Evolutionary conservation across 2,329 filamentous ascomycete genomes (phyloP), one percentile per base, ranked within the genome.

Genomic region (Parascedosporium putredinis): DNA sequence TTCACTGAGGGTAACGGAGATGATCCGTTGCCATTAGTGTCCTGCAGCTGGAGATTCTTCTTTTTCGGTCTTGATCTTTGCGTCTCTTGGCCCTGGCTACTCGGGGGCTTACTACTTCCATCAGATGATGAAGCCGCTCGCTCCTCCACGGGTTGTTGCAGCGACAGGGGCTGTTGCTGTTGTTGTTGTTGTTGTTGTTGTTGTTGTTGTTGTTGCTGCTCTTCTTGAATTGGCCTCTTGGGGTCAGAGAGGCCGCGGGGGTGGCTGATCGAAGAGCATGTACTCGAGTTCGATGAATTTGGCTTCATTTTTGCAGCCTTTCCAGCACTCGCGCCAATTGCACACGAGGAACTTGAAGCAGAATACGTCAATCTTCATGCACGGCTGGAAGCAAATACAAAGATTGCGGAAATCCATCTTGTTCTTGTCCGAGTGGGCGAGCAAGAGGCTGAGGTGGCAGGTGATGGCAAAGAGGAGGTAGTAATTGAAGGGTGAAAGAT

Each of bases 371-470:
- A 97, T 93, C 68, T 91, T 95, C 79, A 97, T 88, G 66, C 89
- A 95, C 3, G 91, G 91, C 66, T 95, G 89, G 67, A 96, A 96
- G 70, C 91, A 97, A 58, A 96, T 95, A 68, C 89, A 95, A 22
- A 97, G 73, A 56, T 96, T 96, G 61, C 88, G 83, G 63, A 91
- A 95, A 62, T 95, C 88, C 91, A 97, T 97, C 71, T 95, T 95
- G 76, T 96, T 97, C 72, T 91, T 90, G 55, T 94, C 88, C 22
- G 89, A 86, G 64, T 95, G 91, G 1, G 88, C 89, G 57, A 95
- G 82, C 8, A 97, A 76, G 23, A 96, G 77, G 59, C 89, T 95
- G 45, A 97, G 81, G 60, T 97, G 91, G 66, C 91, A 96, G 29
- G 91, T 97, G 58, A 96, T 95, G 59, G 91, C 91, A 64, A 97